These are phyloP conservation scores for Lasiosphaeria ovina DNA, from an alignment of 495 filamentous ascomycete genomes.

Conservation along the genomic window DNA sequence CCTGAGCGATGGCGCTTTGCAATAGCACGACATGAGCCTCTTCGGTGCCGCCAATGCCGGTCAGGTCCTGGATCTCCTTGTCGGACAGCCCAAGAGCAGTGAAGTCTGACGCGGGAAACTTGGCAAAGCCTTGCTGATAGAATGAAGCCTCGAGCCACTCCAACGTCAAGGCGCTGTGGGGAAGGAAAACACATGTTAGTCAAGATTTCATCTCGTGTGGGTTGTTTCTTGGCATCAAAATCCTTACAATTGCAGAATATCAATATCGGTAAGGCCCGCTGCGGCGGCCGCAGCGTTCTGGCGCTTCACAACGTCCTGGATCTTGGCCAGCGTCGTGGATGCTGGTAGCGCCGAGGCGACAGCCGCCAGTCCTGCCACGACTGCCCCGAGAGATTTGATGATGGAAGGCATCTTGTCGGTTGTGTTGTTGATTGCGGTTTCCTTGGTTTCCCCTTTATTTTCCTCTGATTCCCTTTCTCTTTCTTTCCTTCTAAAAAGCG, in stretches of 20 bases:
- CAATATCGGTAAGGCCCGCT: constrained; percentile 56
- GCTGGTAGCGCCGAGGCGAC: constrained; percentile 45
- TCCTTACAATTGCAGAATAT: constrained; percentile 70
- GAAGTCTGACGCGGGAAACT: constrained; percentile 61
- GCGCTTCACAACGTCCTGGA: constrained; percentile 47
- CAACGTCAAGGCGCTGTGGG: constrained; percentile 56
- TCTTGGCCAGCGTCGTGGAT: constrained; percentile 44
- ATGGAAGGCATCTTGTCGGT: constrained; percentile 46
- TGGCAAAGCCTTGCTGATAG: constrained; percentile 59
- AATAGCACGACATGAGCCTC: constrained; percentile 57
- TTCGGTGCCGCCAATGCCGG: constrained; percentile 54
- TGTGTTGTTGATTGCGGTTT: constrained; percentile 21
- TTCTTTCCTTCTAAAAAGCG: constrained; percentile 15
- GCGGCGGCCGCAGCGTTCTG: constrained; percentile 53
- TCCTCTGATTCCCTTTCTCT: constrained; percentile 26
- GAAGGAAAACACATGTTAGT: constrained; percentile 16
- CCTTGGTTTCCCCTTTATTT: constrained; percentile 25
- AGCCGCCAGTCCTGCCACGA: constrained; percentile 46
- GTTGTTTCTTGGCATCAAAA: background rate
- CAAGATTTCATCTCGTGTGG: constrained; percentile 1
- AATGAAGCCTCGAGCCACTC: constrained; percentile 64
- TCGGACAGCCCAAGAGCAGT: constrained; percentile 50
- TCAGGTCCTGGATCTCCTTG: constrained; percentile 48
- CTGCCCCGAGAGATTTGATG: constrained; percentile 40
- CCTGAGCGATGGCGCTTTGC: constrained; percentile 51